Percentiles rank a stretch among this genome's conserved stretches.
These are phyloP conservation scores for Thuidium tamariscinum DNA, from an alignment of 225 moss, liverwort and hornwort genomes.

Conservation along the genomic window DNA sequence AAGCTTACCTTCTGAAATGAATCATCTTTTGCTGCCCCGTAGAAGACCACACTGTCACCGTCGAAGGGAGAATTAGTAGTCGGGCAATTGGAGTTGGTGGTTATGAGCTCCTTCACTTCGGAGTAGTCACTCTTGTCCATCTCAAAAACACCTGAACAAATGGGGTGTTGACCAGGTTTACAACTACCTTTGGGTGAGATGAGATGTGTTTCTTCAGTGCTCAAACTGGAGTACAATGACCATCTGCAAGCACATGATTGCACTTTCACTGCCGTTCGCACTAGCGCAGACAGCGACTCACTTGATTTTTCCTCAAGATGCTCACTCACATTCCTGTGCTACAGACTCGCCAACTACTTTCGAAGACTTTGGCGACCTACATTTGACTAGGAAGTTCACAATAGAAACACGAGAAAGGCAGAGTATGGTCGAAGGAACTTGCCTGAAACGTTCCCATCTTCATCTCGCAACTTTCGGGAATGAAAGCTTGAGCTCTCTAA, in stretches of 20 bases:
- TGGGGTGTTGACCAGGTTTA: not conserved
- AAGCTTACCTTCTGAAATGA: slow-evolving; percentile 16
- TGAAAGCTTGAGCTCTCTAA: not conserved
- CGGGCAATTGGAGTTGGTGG: slow-evolving; percentile 9
- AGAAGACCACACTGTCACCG: slow-evolving; percentile 23
- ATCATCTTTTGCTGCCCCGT: slow-evolving; percentile 16
- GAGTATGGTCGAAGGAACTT: not conserved
- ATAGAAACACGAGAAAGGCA: not conserved
- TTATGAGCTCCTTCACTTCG: slow-evolving; percentile 43
- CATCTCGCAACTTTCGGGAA: not conserved
- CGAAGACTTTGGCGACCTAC: not conserved
- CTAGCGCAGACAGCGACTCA: not conserved
- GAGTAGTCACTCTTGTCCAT: slow-evolving; percentile 35
- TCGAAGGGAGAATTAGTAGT: slow-evolving; percentile 11
- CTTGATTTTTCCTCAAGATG: not conserved
- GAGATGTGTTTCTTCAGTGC: not conserved
- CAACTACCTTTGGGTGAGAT: not conserved
- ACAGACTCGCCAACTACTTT: not conserved
- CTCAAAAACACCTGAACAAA: not conserved
- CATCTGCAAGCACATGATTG: slow-evolving; percentile 1
- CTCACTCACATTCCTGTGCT: not conserved
- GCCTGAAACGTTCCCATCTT: not conserved
- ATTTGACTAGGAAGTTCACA: not conserved
- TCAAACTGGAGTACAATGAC: not conserved
- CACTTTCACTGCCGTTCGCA: not conserved